phyloP scores from a whole-genome alignment of 2,329 filamentous ascomycete species.

The Venturia asperata region DNA sequence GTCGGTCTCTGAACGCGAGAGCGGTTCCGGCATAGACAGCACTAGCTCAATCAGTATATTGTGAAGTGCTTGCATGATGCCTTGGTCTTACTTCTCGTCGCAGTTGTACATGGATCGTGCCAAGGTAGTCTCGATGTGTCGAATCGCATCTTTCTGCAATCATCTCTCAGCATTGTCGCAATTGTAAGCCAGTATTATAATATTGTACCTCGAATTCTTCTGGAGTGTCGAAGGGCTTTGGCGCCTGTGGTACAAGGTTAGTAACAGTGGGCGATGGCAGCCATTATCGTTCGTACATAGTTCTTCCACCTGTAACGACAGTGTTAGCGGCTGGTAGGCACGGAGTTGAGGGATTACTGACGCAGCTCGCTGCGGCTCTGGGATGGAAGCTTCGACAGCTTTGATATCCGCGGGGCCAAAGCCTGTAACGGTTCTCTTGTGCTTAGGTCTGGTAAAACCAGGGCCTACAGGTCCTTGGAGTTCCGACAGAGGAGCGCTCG shows the following conservation, averaged over 20 bases:
- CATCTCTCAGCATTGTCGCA: constrained; percentile 8
- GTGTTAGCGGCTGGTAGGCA: constrained; percentile 16
- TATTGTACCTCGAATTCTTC: constrained; percentile 63
- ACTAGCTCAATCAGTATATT: constrained; percentile 30
- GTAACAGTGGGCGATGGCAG: constrained; percentile 18
- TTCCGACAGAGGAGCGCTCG: constrained; percentile 74
- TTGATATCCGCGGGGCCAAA: constrained; percentile 91
- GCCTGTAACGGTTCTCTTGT: constrained; percentile 93
- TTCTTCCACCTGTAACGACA: constrained; percentile 49
- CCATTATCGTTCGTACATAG: constrained; percentile 40
- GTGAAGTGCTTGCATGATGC: background rate
- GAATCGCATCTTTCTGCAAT: constrained; percentile 68
- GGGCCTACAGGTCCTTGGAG: constrained; percentile 82
- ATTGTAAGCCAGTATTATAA: background rate
- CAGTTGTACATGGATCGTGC: constrained; percentile 97
- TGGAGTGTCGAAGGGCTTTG: constrained; percentile 64
- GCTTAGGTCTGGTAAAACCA: constrained; percentile 84
- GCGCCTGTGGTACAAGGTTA: constrained; percentile 42
- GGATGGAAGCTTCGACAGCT: constrained; percentile 82
- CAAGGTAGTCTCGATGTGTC: constrained; percentile 92
- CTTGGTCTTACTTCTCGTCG: constrained; percentile 59
- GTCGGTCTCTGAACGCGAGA: constrained; percentile 82
- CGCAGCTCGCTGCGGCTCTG: constrained; percentile 77
- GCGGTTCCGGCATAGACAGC: constrained; percentile 89
- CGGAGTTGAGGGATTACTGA: constrained; percentile 46